Base-by-base conservation (phyloP, 179 eudicot genomes). In the Corrigiola litoralis region DNA sequence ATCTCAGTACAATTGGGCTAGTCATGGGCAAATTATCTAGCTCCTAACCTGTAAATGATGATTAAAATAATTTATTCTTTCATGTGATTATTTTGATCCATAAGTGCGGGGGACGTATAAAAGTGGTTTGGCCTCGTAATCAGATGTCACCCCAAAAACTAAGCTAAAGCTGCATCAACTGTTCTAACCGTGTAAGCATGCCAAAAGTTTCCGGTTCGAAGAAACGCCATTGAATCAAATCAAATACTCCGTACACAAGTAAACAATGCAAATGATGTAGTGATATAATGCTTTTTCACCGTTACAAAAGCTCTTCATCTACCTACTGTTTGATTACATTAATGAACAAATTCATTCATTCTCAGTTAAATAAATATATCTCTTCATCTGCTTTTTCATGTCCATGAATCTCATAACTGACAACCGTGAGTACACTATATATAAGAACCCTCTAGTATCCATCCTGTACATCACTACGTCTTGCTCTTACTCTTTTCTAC, bases 261-360 rank as follows among this genome's bases (percentile, higher is more conserved):
- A n/a, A 2, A 23, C 3, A 18, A 59, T 59, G 10, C 4, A n/a
- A 1, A 18, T 45, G 1, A 6, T 37, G 41, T 18, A 6, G 51
- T 18, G 11, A 8, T 21, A 8, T 48, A 48, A 21, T 34, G 6
- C 2, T 40, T 17, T 51, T 65, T 53, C 32, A 21, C 51, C 16
- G 36, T 48, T 50, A 48, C 50, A 50, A 28, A 44, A 69, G 4
- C 52, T 17, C 40, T 61, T 31, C 54, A 69, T 54, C 29, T 59
- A 2, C 33, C 14, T 24, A 24, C 3, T 1, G 5, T 56, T 48
- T 37, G 48, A 25, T 41, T 4, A 20, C 52, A 29, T 20, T 7
- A n/a, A 40, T 42, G 31, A 54, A 14, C 27, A 20, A n/a, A 31
- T 23, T n/a, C n/a, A n/a, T 61, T 24, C 13, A 51, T 27, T 51